Evolutionary conservation across 2,329 filamentous ascomycete species (phyloP), one percentile per base, ranked within the genome.

Genomic region (Pezicula neosporulosa): DNA sequence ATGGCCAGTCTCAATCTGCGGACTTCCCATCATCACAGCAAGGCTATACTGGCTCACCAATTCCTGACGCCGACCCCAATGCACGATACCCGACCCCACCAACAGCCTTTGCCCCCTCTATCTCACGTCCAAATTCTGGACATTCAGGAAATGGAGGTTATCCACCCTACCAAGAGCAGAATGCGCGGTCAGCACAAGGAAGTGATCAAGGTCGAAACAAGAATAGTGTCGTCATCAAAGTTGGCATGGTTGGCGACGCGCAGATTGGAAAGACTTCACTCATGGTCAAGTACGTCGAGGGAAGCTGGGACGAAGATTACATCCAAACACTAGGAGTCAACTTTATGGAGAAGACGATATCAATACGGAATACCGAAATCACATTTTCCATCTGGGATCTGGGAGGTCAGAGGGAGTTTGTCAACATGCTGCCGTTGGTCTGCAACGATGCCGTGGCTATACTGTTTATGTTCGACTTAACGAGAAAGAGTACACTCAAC

Each of bases 271-370:
- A 99, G 81, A 99, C 94, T 16, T 97, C 92, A 58, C 74, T 99
- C 68, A 99, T 99, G 94, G 94, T 99, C 66, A 99, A 99, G 72
- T 99, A 99, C 67, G 94, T 99, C 50, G 94, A 99, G 74, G 94
- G 94, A 54, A 97, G 92, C 72, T 99, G 94, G 91, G 94, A 99
- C 70, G 94, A 99, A 74, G 94, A 99, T 70, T 99, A 99, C 72
- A 99, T 99, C 66, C 94, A 99, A 74, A 99, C 94, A 19, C 76
- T 99, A 42, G 94, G 94, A 60, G 94, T 99, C 72, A 99, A 99
- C 72, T 99, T 99, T 73, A 99, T 99, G 94, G 94, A 99, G 72
- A 99, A 99, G 80, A 99, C 94, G 35, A 99, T 99, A 68, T 96
- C 90, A 56, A 99, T 99, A 71, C 89, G 94, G 56, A 99, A 99